Evolutionary conservation across 768 basidiomycete genomes (phyloP), one percentile per base, ranked within the genome.

Genomic region (Saitozyma sp.): DNA sequence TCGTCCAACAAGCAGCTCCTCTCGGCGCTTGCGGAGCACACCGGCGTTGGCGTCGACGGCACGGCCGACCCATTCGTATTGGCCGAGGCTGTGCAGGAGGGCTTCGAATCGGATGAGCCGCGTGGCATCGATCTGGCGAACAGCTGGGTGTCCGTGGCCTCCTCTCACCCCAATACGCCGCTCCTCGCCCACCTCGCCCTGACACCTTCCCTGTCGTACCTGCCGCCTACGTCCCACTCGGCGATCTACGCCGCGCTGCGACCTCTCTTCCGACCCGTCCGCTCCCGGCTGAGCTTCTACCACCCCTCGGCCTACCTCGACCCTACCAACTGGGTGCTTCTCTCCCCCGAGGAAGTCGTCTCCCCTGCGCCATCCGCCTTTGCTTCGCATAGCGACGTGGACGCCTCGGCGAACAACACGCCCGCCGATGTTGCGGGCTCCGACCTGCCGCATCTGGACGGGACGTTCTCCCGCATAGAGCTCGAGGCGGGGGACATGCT

Each of bases 401-500:
- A 29, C 29, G 45, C n/a, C 45, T 17, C 45, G 45, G 45, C 45
- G n/a, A 11, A 46, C 13, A 46, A 13, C 45, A 13, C 45, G 11
- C 45, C 45, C 45, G 45, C 51, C 51, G 51, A 10, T 52, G 51
- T 38, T 46, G 16, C 43, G 46, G 49, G 19, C 1, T 14, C 53
- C 53, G 29, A 51, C 29, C 41, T 59, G 6, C 70, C 73, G 0
- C 71, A 76, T 54, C 38, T 76, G 9, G 19, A 45, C 17, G 57
- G 46, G 11, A 54, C 59, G 6, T 37, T 52, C 8, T 55, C 58
- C 11, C 19, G 42, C 8, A n/a, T 71, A 8, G 20, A 50, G 8
- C 53, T 76, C 16, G 41, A 53, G 38, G 71, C 74, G 11, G 74
- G 74, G 2, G 74, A 76, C 58, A 66, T 76, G 50, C 45, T 76